Base-by-base conservation (phyloP, 179 eudicot genomes). In the Gypsophila paniculata region DNA sequence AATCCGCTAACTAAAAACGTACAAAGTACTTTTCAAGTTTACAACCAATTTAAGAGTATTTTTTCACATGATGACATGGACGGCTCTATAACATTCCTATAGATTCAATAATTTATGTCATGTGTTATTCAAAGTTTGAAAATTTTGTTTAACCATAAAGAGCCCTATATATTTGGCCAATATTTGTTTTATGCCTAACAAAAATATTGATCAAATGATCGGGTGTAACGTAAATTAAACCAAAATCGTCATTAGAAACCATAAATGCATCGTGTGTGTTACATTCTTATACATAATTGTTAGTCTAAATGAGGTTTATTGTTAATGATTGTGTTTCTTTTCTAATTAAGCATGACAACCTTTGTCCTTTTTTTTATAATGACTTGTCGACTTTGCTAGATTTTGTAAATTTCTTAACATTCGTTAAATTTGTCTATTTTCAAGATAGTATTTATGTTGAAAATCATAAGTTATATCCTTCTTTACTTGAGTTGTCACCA, bases 11-110 rank as follows among this genome's bases (percentile, higher is more conserved):
- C 46, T 61, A 69, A 17, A 26, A 32, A 32, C 23, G 59, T 18
- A 42, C 38, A 42, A 42, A 42, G 46, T 42, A 42, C 46, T 42
- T 42, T 6, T 8, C 11, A 6, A 42, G 8, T 70, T 75, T 51
- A 42, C 69, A 54, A 21, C 59, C 71, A 51, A 49, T 8, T 21
- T 14, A 17, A 48, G 29, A 48, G 63, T 70, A 42, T 23, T 64
- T 71, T 2, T 32, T 25, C 73, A 71, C 70, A 71, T 75, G 78
- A 75, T 75, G 82, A 79, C 53, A 75, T 59, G 52, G 82, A 79
- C 74, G 60, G 15, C 55, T 79, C 79, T n/a, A 53, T 72, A 64
- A 61, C 75, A 75, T 79, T 75, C 76, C 74, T 67, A 49, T 25
- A 15, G 22, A 46, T 32, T 29, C 15, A 14, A 4, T 72, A 29